Conservation (phyloP, 2,329 filamentous ascomycete genomes). For the Colletotrichum sp. region DNA sequence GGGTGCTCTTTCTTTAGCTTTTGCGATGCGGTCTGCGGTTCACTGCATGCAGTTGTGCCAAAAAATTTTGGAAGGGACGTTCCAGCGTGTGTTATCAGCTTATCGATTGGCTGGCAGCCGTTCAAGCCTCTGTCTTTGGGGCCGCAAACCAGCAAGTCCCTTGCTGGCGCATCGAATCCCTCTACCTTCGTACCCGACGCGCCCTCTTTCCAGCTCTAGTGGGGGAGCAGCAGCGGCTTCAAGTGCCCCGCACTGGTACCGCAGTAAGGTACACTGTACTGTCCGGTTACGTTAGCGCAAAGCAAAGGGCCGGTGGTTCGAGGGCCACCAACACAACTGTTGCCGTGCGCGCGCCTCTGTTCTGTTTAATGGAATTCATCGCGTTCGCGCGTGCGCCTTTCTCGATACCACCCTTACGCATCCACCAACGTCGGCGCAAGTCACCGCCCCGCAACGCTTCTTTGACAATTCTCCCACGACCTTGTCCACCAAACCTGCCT, state of each 20-base stretch:
- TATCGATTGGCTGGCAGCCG: conserved; percentile 13
- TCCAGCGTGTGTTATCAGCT: conserved; percentile 12
- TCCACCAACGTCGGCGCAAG: not conserved
- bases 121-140: not conserved
- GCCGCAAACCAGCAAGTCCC: not conserved
- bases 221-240: not conserved
- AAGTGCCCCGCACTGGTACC: conserved; percentile 9
- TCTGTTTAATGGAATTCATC: conserved; percentile 10
- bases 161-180: not conserved
- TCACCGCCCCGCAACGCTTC: not conserved
- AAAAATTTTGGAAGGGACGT: conserved; percentile 15
- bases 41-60: conserved; percentile 15
- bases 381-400: conserved; percentile 1
- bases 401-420: not conserved
- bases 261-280: not conserved
- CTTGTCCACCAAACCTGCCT: not conserved
- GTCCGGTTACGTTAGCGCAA: not conserved
- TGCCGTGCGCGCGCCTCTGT: not conserved
- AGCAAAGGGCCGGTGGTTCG: not conserved
- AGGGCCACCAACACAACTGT: not conserved
- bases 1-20: conserved; percentile 7
- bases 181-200: not conserved
- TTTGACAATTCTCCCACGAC: not conserved
- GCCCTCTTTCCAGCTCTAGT: conserved; percentile 2
- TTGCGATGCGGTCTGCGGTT: conserved; percentile 13